Evolutionary conservation across 225 moss, liverwort and hornwort species (phyloP).

Genomic region (Physcomitrium patens): DNA sequence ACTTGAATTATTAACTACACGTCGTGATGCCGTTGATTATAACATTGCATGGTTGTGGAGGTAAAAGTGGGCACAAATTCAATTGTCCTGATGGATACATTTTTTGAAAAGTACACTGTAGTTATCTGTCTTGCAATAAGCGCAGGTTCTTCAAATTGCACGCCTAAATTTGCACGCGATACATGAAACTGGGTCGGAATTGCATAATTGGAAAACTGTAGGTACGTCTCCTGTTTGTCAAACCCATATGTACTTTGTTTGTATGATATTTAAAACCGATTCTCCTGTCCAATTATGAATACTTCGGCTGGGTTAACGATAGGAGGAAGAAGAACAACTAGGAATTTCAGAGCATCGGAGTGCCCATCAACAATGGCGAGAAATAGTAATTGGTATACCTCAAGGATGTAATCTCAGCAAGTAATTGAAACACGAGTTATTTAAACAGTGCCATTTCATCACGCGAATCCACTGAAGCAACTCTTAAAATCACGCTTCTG

Average conservation of each 20-base stretch:
- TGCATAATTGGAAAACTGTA: not conserved
- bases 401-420: constrained; percentile 9
- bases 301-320: constrained; percentile 8
- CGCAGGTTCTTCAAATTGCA: constrained; percentile 14
- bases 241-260: not conserved
- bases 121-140: constrained; percentile 18
- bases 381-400: constrained; percentile 4
- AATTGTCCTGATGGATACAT: not conserved
- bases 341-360: constrained; percentile 5
- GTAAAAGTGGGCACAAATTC: constrained; percentile 16
- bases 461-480: constrained; percentile 12
- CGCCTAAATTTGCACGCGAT: not conserved
- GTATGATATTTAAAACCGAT: not conserved
- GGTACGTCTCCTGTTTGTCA: not conserved
- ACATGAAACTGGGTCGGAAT: not conserved
- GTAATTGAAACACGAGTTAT: constrained; percentile 19
- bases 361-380: constrained; percentile 6
- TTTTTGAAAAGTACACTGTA: not conserved
- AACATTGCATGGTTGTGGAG: not conserved
- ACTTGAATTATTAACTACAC: not conserved
- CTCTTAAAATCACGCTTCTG: not conserved
- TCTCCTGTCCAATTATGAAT: not conserved
- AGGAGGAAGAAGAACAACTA: constrained; percentile 1
- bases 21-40: constrained; percentile 20
- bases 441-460: constrained; percentile 4